Percentiles rank a stretch among this genome's conserved stretches.
These are phyloP conservation scores for Diplocarpon rosae DNA, from an alignment of 2,329 filamentous ascomycete species.

Conservation along the genomic window DNA sequence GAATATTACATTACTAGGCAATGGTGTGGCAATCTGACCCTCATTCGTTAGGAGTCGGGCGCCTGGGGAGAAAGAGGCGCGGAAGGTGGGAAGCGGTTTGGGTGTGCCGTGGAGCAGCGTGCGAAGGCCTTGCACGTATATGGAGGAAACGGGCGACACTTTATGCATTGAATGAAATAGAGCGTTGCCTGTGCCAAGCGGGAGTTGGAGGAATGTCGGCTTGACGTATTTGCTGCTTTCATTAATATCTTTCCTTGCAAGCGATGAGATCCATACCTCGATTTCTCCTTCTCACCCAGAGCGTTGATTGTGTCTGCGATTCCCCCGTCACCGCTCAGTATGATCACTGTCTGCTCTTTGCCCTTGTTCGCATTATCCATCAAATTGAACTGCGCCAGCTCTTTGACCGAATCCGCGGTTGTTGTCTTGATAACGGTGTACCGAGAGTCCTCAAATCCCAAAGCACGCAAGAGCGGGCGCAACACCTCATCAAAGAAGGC, in stretches of 20 bases:
- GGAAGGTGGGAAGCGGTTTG: constrained; percentile 49
- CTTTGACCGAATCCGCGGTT: constrained; percentile 49
- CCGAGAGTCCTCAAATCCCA: constrained; percentile 30
- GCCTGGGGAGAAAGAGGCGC: constrained; percentile 48
- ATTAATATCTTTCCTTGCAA: constrained; percentile 11
- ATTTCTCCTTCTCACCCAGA: constrained; percentile 27
- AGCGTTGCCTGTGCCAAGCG: constrained; percentile 55
- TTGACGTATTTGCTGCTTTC: constrained; percentile 12
- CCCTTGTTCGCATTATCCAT: constrained; percentile 37
- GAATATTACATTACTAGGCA: constrained; percentile 34
- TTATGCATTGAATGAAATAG: constrained; percentile 49
- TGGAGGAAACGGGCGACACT: constrained; percentile 34
- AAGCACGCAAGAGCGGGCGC: constrained; percentile 39
- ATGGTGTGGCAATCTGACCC: constrained; percentile 18
- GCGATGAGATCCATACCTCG: constrained; percentile 14
- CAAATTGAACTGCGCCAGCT: constrained; percentile 45
- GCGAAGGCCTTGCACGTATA: constrained; percentile 34
- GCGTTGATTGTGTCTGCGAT: constrained; percentile 73
- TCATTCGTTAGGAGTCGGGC: constrained; percentile 32
- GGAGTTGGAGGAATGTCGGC: constrained; percentile 43
- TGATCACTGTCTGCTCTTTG: constrained; percentile 50
- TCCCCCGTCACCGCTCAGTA: constrained; percentile 83
- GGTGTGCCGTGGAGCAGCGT: constrained; percentile 49
- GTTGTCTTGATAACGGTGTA: constrained; percentile 52
- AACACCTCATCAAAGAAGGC: constrained; percentile 45